Base-by-base conservation (phyloP, 768 basidiomycete genomes). In the Cyathus striatus region DNA sequence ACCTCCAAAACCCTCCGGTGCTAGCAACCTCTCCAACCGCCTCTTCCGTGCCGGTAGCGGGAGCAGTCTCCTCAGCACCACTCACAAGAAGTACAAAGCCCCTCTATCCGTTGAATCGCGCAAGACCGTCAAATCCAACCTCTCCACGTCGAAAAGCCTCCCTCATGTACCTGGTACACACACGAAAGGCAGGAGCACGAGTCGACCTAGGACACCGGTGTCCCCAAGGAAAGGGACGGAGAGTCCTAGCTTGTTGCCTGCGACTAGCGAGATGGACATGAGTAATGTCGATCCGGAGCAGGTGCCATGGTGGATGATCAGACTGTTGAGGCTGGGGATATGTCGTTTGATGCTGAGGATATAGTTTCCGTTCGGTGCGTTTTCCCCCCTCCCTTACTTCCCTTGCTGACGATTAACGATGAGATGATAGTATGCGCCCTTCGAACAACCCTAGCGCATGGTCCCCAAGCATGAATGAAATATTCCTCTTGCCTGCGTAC, bases 281-380 rank as follows among this genome's bases (percentile, higher is more conserved):
- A 85, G 76, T 57, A 74, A 78, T 41, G 73, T 86, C 30, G 84
- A 90, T 57, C 72, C 72, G 4, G 89, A 91, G 57, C 82, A 85
- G 7, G 85, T 76, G n/a, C n/a, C 1, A 67, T 91, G 7, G 80
- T 91, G 5, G 88, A 91, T 58, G 85, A 66, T 48, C 72, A 85
- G 56, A 86, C 67, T 1, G 76, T 91, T 2, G 87, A 88, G 32
- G 67, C 73, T 4, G 66, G 73, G 0, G 87, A 90, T 55, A 51
- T 87, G 6, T 86, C 81, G 7, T 83, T 62, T 0, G 84, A 84
- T 42, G 88, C 90, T 59, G 90, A 91, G 58, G 90, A 90, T 35
- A 80, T 91, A 60, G 89, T 91, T 17, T 90, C 89, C 20, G 73
- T 92, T 50, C 74, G 87, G 86, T 87, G 48, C 39, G 58, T 23